Percentiles rank a stretch among this genome's conserved stretches.
Conservation (phyloP, 352 stramenopile species). For the Phytophthora crassamura region DNA sequence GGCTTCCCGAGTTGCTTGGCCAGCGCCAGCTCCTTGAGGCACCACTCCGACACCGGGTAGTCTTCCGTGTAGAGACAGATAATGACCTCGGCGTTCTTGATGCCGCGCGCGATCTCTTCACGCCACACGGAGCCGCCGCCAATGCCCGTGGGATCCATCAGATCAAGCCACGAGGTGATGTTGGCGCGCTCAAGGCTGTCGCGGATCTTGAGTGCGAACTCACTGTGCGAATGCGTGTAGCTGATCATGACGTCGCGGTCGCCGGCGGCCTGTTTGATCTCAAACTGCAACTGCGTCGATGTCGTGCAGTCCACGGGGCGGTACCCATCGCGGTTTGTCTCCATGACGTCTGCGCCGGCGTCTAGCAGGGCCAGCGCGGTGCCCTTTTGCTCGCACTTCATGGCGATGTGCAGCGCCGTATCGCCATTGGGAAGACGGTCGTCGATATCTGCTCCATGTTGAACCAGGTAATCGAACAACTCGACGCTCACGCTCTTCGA, state of each 20-base stretch:
- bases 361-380: constrained; percentile 68
- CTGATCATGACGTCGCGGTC: constrained; percentile 90
- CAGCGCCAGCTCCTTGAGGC: constrained; percentile 79
- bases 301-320: constrained; percentile 85
- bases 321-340: constrained; percentile 68
- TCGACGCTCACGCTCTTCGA: constrained; percentile 57
- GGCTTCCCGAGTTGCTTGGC: constrained; percentile 74
- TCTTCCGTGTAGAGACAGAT: constrained; percentile 79
- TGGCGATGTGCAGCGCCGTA: constrained; percentile 75
- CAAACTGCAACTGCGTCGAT: constrained; percentile 81
- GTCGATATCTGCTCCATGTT: constrained; percentile 68
- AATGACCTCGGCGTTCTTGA: constrained; percentile 76
- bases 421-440: constrained; percentile 72
- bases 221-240: constrained; percentile 83
- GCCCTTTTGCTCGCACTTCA: constrained; percentile 71
- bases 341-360: constrained; percentile 67
- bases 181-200: constrained; percentile 75
- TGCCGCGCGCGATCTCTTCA: constrained; percentile 82
- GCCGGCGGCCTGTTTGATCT: constrained; percentile 79
- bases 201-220: constrained; percentile 78
- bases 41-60: constrained; percentile 79
- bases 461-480: constrained; percentile 62
- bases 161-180: constrained; percentile 81
- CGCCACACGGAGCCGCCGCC: constrained; percentile 82
- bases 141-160: constrained; percentile 84